phyloP scores from a whole-genome alignment of 169 alveolate genomes.

The Neospora caninum region DNA sequence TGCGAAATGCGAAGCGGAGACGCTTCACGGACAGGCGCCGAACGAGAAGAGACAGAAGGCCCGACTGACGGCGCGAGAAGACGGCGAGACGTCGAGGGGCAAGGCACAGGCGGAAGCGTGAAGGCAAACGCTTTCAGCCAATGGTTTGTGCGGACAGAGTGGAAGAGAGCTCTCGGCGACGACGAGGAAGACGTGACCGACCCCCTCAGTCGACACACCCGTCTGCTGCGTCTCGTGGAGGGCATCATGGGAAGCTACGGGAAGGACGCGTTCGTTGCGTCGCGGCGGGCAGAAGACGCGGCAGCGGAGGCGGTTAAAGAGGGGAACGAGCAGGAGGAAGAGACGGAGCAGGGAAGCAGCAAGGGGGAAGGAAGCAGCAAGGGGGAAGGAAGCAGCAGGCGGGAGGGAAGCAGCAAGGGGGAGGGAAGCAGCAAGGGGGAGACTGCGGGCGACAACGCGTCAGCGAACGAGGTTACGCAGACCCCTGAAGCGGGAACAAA shows the following conservation, averaged over 20 bases:
- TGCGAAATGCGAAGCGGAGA: too few relatives aligned
- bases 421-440: too few relatives aligned
- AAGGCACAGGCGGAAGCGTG: background rate
- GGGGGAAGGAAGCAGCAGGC: too few relatives aligned
- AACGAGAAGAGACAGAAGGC: background rate
- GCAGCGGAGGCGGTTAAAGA: background rate
- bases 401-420: too few relatives aligned
- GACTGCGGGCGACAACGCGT: too few relatives aligned
- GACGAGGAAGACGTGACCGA: slow-evolving; percentile 6
- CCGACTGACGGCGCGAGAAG: background rate
- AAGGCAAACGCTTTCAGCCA: background rate
- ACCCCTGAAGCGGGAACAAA: too few relatives aligned
- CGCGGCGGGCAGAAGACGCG: background rate
- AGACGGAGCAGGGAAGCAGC: too few relatives aligned
- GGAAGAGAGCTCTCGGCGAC: background rate
- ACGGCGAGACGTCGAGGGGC: background rate
- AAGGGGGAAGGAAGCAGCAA: too few relatives aligned
- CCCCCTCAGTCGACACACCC: slow-evolving; percentile 22
- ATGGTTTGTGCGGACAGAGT: background rate
- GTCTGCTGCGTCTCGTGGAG: slow-evolving; percentile 11
- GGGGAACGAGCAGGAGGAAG: too few relatives aligned
- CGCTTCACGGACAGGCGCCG: background rate
- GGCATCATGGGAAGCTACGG: background rate
- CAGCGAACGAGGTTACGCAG: too few relatives aligned
- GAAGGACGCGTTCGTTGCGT: background rate